Percentiles rank a stretch among this genome's conserved stretches.
phyloP scores from a whole-genome alignment of 148 eudicot species.

The Persicaria maculosa region DNA sequence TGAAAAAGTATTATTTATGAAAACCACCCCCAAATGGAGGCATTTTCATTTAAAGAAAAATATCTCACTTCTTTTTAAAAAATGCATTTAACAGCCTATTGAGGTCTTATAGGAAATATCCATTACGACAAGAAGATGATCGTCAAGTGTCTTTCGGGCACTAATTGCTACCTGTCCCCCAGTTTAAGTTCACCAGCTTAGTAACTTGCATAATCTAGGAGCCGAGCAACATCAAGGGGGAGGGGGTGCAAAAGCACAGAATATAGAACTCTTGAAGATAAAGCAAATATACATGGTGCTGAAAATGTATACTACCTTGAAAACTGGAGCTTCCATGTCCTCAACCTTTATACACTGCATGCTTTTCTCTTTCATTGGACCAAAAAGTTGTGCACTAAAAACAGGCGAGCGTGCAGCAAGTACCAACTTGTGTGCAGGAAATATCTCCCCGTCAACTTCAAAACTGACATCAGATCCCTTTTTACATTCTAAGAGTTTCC shows the following conservation, averaged over 20 bases:
- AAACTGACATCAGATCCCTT: constrained; percentile 37
- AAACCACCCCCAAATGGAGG: not conserved
- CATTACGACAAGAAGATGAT: not conserved
- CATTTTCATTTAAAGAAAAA: not conserved
- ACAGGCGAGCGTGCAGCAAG: constrained; percentile 61
- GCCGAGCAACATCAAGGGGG: not conserved
- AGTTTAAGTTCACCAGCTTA: not conserved
- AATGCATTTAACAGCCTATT: not conserved
- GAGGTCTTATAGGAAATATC: not conserved
- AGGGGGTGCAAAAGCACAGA: not conserved
- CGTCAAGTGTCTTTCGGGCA: not conserved
- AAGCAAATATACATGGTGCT: not conserved
- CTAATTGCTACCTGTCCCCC: not conserved
- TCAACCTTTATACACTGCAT: constrained; percentile 41
- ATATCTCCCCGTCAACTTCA: constrained; percentile 51
- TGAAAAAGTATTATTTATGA: not conserved
- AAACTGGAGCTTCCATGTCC: constrained; percentile 55
- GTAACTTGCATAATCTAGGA: not conserved
- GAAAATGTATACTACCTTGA: constrained; percentile 31
- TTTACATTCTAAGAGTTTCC: constrained; percentile 36
- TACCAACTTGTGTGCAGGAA: constrained; percentile 43
- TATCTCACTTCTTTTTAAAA: not conserved
- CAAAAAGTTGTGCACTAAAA: constrained; percentile 51
- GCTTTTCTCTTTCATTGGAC: constrained; percentile 49
- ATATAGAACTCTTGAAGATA: not conserved